Evolutionary conservation across 2,329 filamentous ascomycete genomes (phyloP), one percentile per base, ranked within the genome.

Genomic region (Magnaporthiopsis incrustans): DNA sequence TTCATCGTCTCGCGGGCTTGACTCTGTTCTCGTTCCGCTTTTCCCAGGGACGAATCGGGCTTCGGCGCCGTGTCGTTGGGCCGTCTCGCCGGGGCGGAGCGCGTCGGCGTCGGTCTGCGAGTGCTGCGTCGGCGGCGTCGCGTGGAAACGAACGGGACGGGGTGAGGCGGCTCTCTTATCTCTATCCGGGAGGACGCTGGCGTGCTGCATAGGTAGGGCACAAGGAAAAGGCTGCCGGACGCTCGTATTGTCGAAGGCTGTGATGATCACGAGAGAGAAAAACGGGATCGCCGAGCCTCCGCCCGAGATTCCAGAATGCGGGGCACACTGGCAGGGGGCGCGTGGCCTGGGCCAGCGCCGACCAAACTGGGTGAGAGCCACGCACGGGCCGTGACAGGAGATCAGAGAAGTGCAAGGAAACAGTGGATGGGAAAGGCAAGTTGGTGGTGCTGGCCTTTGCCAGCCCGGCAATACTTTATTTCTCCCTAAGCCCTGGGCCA

Each of bases 11-110:
- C 22, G 18, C 44, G 26, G 33, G 38, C 27, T 38, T 44, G 32
- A 60, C 59, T 33, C 59, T 44, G 27, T 25, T 38, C 27, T 44
- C n/a, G 59, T 60, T 25, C 33, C 59, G 59, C 59, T 60, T 27
- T 53, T n/a, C 44, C 22, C 7, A 11, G 12, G 7, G 18, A 53
- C 44, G 44, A 53, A n/a, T 53, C 44, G 44, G 44, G 22, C 35
- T 3, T 38, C 14, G 35, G 35, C 35, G 35, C 3, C 2, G 7
- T 2, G 44, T 53, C 22, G 44, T n/a, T 53, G 44, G 22, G 44
- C 44, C 12, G 18, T 22, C 44, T n/a, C 22, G 18, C 44, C 44
- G 22, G 18, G 44, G 44, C 22, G 44, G 44, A 53, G 44, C 44
- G 44, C 44, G 44, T 53, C 44, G 44, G 44, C 22, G 44, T 53